Base-by-base conservation (phyloP, 2,329 filamentous ascomycete species). In the Stagonosporopsis rhizophila region DNA sequence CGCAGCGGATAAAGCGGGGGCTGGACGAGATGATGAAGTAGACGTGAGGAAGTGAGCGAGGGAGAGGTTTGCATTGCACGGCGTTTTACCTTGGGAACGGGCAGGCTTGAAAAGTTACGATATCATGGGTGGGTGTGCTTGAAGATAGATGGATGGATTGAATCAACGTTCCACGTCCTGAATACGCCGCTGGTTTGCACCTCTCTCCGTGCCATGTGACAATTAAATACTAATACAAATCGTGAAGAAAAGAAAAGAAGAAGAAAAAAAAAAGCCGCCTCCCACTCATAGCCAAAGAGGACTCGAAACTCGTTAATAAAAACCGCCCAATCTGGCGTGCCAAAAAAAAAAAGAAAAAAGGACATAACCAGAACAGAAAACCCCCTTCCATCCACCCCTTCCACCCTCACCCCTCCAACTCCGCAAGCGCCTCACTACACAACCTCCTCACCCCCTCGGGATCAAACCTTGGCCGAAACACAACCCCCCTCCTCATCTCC, bases 1-100 rank as follows among this genome's bases (percentile, higher is more conserved):
- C 91, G 65, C 80, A 87, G 72, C 83, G 84, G 67, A 82, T 94
- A 61, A 88, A 89, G 81, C 82, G 86, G 71, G 88, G 90, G 71
- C 81, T 94, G 69, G 79, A 84, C 22, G 75, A 76, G 51, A 64
- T 77, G 70, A 72, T 63, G 51, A 66, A 52, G 25, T 56, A 56
- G 39, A 23, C 11, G 60, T n/a, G 30, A 15, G 30, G 8, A 15
- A 32, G 30, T 6, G 14, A 32, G 30, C 35, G 22, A 37, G 12
- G 9, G 38, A 22, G 8, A 32, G 46, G 27, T 40, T 45, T 62
- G 66, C 66, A 69, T 69, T 69, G 58, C 55, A 66, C 55, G 66
- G 68, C 65, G 62, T 68, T 68, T 50, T 67, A 48, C 4, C n/a
- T 32, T n/a, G 15, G 30, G 61, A 58, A 54, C 41, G 38, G 51